Conservation (phyloP, 108 stramenopile genomes). For the Chaetoceros tenuissimus region DNA sequence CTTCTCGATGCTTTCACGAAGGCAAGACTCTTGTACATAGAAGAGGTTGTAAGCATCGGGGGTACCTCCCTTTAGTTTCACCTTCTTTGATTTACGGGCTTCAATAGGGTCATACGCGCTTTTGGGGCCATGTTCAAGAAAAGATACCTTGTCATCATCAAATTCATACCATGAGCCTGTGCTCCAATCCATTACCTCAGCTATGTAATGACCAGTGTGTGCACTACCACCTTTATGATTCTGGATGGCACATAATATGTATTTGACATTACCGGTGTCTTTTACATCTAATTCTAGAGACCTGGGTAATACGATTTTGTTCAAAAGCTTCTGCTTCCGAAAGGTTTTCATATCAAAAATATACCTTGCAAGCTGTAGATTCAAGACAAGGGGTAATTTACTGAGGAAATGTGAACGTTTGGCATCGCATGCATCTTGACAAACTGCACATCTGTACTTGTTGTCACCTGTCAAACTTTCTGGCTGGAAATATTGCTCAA, state of each 20-base stretch:
- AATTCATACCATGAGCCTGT: slow-evolving; percentile 81
- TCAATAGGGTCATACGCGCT: slow-evolving; percentile 36
- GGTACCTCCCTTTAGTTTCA: slow-evolving; percentile 25
- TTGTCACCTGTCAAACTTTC: slow-evolving; percentile 74
- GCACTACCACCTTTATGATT: slow-evolving; percentile 76
- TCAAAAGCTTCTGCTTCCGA: slow-evolving; percentile 61
- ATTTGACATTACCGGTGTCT: slow-evolving; percentile 10
- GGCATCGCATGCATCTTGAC: slow-evolving; percentile 62
- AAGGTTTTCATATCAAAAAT: slow-evolving; percentile 57
- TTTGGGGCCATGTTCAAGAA: slow-evolving; percentile 46
- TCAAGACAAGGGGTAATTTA: slow-evolving; percentile 68
- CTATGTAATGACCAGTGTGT: slow-evolving; percentile 76
- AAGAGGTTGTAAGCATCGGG: slow-evolving; percentile 83
- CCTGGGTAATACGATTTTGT: slow-evolving; percentile 56
- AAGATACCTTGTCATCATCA: slow-evolving; percentile 70
- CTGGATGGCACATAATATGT: slow-evolving; percentile 70
- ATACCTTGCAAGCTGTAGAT: slow-evolving; percentile 76
- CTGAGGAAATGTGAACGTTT: slow-evolving; percentile 28
- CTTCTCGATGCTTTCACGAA: slow-evolving; percentile 22
- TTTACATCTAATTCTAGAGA: slow-evolving; percentile 26
- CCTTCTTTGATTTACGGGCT: slow-evolving; percentile 2
- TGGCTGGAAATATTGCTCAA: slow-evolving; percentile 46
- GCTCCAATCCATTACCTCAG: slow-evolving; percentile 79
- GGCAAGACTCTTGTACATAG: slow-evolving; percentile 64
- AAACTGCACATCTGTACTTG: slow-evolving; percentile 61